A percentile compares a stretch with the other conserved stretches of the same genome.
Conservation (phyloP, 495 filamentous ascomycete species). For the Aspergillus diversus region DNA sequence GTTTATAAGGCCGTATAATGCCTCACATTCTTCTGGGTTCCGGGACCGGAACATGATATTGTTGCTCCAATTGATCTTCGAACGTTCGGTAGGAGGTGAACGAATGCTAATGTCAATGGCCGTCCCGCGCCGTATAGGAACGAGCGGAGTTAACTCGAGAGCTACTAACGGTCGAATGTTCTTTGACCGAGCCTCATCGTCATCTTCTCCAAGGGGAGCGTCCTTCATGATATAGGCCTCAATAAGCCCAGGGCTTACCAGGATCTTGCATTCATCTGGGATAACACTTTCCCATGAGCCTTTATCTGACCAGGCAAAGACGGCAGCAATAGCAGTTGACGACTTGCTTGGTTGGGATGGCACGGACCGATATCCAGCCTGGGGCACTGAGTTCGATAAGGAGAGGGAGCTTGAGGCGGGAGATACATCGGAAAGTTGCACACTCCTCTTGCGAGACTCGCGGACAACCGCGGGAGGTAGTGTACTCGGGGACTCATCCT, state of each 20-base stretch:
- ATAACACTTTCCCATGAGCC: slow-evolving; percentile 81
- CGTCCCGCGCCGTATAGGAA: slow-evolving; percentile 84
- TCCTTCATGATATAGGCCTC: slow-evolving; percentile 75
- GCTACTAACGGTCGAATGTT: slow-evolving; percentile 68
- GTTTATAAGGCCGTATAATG: slow-evolving; percentile 82
- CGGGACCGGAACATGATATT: slow-evolving; percentile 90
- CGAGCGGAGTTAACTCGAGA: slow-evolving; percentile 84
- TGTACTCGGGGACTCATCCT: slow-evolving; percentile 45
- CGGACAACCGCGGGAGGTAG: slow-evolving; percentile 32
- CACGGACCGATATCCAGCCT: slow-evolving; percentile 63
- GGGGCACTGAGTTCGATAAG: slow-evolving; percentile 77
- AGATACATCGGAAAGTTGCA: slow-evolving; percentile 35
- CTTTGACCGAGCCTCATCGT: slow-evolving; percentile 29
- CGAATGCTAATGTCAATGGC: slow-evolving; percentile 93
- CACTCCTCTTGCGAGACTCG: slow-evolving; percentile 26
- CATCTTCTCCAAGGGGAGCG: slow-evolving; percentile 26
- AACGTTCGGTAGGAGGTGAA: slow-evolving; percentile 73
- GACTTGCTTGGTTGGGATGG: slow-evolving; percentile 57
- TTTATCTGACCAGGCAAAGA: slow-evolving; percentile 84
- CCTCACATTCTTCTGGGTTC: slow-evolving; percentile 73
- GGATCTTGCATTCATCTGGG: slow-evolving; percentile 74
- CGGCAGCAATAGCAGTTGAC: slow-evolving; percentile 70
- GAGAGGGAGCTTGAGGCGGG: slow-evolving; percentile 59
- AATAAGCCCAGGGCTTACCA: slow-evolving; percentile 82
- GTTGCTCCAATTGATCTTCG: slow-evolving; percentile 68